These are phyloP conservation scores for Chaetomium cochliodes DNA, from an alignment of 495 filamentous ascomycete genomes.

Conservation along the genomic window DNA sequence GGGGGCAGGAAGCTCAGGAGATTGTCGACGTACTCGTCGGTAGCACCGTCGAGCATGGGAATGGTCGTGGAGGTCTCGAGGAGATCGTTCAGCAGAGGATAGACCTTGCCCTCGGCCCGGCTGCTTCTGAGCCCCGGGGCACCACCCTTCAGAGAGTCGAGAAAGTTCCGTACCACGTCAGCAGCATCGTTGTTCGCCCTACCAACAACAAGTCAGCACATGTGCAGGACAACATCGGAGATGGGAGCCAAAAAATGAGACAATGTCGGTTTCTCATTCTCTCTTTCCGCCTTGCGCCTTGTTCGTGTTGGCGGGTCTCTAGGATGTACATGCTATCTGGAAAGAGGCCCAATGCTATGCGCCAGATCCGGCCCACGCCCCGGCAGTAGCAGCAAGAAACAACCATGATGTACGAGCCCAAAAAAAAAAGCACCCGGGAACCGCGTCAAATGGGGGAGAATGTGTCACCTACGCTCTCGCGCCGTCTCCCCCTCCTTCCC, in stretches of 20 bases:
- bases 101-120: slow-evolving; percentile 59
- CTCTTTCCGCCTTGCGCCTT: slow-evolving; percentile 25
- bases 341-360: slow-evolving; percentile 19
- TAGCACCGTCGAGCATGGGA: slow-evolving; percentile 67
- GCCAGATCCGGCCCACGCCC: slow-evolving; percentile 20
- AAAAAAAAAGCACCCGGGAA: slow-evolving; percentile 34
- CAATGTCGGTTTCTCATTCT: slow-evolving; percentile 25
- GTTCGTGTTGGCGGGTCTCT: slow-evolving; percentile 25
- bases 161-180: slow-evolving; percentile 77
- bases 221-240: not conserved
- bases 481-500: slow-evolving; percentile 92
- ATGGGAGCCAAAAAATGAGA: slow-evolving; percentile 11
- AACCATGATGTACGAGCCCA: slow-evolving; percentile 5
- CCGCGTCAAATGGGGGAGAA: slow-evolving; percentile 35
- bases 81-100: slow-evolving; percentile 84
- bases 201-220: slow-evolving; percentile 35
- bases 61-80: slow-evolving; percentile 73
- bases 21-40: slow-evolving; percentile 63
- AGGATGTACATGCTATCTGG: slow-evolving; percentile 36
- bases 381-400: not conserved
- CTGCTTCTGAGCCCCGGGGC: slow-evolving; percentile 41
- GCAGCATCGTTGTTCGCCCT: slow-evolving; percentile 54
- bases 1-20: slow-evolving; percentile 75
- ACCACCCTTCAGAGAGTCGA: slow-evolving; percentile 75
- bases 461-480: slow-evolving; percentile 97